These are phyloP conservation scores for Trichoderma citrinoviride DNA, from an alignment of 2,329 filamentous ascomycete genomes.

Conservation along the genomic window DNA sequence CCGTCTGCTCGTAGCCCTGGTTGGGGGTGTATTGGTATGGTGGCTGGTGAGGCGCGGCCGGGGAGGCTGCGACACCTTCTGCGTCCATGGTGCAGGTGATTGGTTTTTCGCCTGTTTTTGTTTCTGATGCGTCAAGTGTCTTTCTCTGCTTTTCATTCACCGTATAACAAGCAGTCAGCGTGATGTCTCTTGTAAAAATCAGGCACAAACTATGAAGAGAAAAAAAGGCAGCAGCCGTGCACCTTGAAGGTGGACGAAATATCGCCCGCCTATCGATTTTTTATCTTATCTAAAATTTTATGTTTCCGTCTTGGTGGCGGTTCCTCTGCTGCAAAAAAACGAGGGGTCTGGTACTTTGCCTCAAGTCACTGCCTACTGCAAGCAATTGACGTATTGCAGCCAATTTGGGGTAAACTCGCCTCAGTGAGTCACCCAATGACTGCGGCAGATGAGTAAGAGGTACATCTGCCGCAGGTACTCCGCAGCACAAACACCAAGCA, in stretches of 20 bases:
- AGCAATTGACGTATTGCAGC: neutral
- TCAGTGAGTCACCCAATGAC: slow-evolving; percentile 5
- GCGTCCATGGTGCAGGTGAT: slow-evolving; percentile 14
- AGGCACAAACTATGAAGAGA: neutral
- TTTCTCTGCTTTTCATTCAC: neutral
- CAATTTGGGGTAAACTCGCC: neutral
- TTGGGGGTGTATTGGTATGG: slow-evolving; percentile 45
- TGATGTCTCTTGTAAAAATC: neutral
- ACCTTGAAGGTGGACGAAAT: neutral
- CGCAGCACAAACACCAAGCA: neutral
- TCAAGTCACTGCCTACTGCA: neutral
- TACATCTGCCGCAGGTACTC: slow-evolving; percentile 1
- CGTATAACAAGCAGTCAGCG: neutral
- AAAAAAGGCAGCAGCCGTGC: neutral
- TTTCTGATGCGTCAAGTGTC: neutral
- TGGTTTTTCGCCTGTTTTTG: neutral
- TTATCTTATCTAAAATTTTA: slow-evolving; percentile 23
- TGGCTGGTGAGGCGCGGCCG: slow-evolving; percentile 45
- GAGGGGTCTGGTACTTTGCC: neutral
- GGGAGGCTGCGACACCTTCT: slow-evolving; percentile 29
- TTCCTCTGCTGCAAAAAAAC: neutral
- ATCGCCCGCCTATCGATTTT: slow-evolving; percentile 8
- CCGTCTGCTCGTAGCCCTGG: slow-evolving; percentile 43
- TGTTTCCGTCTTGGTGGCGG: slow-evolving; percentile 18
- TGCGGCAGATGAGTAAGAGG: neutral